phyloP scores from a whole-genome alignment of 2,329 filamentous ascomycete species.

The Rhytidhysteron rufulum region DNA sequence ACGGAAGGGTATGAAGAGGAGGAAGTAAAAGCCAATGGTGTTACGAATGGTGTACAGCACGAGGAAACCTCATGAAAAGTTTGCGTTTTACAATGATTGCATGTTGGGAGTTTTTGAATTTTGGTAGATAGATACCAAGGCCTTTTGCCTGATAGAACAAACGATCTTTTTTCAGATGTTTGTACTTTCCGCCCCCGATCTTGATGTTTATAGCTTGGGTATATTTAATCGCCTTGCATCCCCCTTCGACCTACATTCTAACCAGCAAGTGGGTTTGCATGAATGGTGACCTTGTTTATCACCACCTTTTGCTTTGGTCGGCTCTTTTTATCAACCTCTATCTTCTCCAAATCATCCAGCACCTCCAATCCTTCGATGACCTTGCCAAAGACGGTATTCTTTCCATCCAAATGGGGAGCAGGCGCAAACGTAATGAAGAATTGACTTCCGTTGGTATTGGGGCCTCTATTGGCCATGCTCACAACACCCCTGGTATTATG shows the following conservation, averaged over 20 bases:
- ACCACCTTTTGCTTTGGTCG: conserved; percentile 63
- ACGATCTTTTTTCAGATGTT: neutral
- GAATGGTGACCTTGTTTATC: conserved; percentile 68
- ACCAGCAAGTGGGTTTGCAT: conserved; percentile 73
- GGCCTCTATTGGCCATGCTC: conserved; percentile 76
- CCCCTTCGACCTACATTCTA: conserved; percentile 26
- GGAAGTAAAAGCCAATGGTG: conserved; percentile 4
- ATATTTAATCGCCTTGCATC: neutral
- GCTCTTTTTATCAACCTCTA: conserved; percentile 75
- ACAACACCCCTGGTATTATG: conserved; percentile 68
- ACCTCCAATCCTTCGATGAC: conserved; percentile 59
- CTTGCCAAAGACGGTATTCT: conserved; percentile 81
- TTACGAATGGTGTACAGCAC: neutral
- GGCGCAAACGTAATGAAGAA: conserved; percentile 79
- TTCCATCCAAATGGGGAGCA: conserved; percentile 75
- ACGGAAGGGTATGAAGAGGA: conserved; percentile 76
- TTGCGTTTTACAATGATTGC: neutral
- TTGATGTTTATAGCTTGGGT: neutral
- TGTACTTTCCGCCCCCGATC: neutral
- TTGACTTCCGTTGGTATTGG: conserved; percentile 70
- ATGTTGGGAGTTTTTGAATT: neutral
- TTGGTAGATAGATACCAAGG: conserved; percentile 2
- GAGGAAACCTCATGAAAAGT: neutral
- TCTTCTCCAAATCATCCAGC: conserved; percentile 65
- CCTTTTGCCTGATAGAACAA: neutral